Conservation (phyloP, 208 protist genomes). For the Leishmania arabica region DNA sequence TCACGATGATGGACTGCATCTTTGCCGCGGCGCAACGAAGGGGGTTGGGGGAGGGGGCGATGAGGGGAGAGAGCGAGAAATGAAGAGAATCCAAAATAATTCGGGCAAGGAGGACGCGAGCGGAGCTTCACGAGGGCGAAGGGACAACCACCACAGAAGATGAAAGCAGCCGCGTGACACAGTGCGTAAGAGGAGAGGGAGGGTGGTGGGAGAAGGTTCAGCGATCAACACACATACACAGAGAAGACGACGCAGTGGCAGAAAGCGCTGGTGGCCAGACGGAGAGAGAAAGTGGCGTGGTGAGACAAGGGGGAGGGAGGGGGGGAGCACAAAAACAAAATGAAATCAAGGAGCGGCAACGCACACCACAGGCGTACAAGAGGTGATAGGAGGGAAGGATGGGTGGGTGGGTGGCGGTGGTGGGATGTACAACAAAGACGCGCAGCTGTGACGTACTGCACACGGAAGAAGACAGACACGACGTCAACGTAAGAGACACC, state of each 20-base stretch:
- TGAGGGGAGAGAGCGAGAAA: not conserved
- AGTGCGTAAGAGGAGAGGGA: not conserved
- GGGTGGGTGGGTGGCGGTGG: not conserved
- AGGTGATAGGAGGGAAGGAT: not conserved
- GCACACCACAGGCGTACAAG: no score
- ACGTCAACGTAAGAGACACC: not conserved
- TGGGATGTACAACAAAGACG: not conserved
- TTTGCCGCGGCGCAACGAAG: not conserved
- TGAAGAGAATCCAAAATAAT: not conserved
- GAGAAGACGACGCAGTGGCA: not conserved
- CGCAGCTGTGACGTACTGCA: not conserved
- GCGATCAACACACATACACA: not conserved
- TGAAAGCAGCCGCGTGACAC: no score
- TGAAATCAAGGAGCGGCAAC: not conserved
- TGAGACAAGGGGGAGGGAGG: not conserved
- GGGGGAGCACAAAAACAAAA: not conserved
- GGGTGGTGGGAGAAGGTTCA: not conserved
- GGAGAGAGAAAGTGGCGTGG: not conserved
- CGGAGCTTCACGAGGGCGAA: not conserved
- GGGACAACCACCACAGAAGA: not conserved
- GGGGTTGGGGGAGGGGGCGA: not conserved
- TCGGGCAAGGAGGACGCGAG: no score
- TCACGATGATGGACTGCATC: constrained; percentile 22
- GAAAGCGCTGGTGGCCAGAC: not conserved
- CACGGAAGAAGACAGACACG: not conserved